Evolutionary conservation across 805 yeast genomes (phyloP).

Genomic region (Wickerhamomyces subpelliculosus): DNA sequence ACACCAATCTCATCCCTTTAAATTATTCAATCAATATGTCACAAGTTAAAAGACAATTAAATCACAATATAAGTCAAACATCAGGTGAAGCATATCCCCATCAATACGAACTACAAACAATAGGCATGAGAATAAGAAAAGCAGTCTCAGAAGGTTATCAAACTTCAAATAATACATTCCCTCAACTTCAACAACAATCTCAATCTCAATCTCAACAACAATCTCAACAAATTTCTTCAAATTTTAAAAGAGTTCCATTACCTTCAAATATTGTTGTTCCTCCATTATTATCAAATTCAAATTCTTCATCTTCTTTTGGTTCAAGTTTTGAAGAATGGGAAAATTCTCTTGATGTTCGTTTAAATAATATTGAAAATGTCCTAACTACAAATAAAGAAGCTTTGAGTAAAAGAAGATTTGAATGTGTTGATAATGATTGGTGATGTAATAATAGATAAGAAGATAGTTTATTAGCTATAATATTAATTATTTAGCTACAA

Average conservation of each 20-base stretch:
- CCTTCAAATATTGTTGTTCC: conserved; percentile 25
- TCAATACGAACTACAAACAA: conserved; percentile 37
- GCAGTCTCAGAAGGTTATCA: conserved; percentile 58
- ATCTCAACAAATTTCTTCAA: conserved; percentile 12
- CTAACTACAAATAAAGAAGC: conserved; percentile 12
- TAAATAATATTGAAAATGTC: conserved; percentile 25
- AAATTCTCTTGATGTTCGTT: conserved; percentile 26
- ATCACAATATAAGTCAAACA: conserved; percentile 19
- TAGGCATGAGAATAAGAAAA: conserved; percentile 70
- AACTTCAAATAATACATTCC: conserved; percentile 11
- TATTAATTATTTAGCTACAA: background rate
- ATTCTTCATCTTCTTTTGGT: conserved; percentile 26
- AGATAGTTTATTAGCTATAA: background rate
- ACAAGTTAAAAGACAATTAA: conserved; percentile 29
- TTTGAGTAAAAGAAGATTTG: conserved; percentile 21
- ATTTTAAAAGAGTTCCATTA: conserved; percentile 29
- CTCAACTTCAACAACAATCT: conserved; percentile 10
- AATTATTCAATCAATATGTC: conserved; percentile 13
- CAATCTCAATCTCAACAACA: conserved; percentile 12
- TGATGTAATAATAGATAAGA: background rate
- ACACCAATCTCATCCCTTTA: background rate
- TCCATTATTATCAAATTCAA: conserved; percentile 27
- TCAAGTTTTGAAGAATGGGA: conserved; percentile 36
- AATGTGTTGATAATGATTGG: conserved; percentile 21
- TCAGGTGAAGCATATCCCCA: conserved; percentile 26